These are phyloP conservation scores for Apophysomyces ossiformis DNA, from an alignment of 371 early-diverging fungal genomes.

Conservation along the genomic window DNA sequence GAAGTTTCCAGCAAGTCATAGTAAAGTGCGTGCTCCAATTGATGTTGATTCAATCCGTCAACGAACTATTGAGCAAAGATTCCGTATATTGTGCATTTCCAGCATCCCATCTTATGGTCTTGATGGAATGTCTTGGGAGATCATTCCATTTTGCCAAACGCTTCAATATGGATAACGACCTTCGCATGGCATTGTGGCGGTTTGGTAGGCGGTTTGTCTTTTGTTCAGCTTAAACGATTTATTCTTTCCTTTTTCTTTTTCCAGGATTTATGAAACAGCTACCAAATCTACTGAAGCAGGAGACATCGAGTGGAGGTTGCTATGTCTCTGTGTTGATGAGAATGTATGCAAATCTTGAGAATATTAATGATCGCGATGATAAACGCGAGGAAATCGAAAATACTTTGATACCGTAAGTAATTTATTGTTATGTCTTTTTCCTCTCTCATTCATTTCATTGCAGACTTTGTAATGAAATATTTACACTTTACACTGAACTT, in stretches of 20 bases:
- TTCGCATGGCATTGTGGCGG: slow-evolving; percentile 79
- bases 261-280: slow-evolving; percentile 85
- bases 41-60: slow-evolving; percentile 77
- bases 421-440: not conserved
- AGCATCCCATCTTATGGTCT: slow-evolving; percentile 60
- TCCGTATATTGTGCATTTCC: slow-evolving; percentile 65
- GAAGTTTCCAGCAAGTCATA: slow-evolving; percentile 76
- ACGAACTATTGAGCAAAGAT: slow-evolving; percentile 67
- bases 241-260: not conserved
- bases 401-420: slow-evolving; percentile 59
- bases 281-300: slow-evolving; percentile 88
- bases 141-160: slow-evolving; percentile 84
- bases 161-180: slow-evolving; percentile 81
- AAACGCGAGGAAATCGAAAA: slow-evolving; percentile 51
- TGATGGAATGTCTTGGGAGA: slow-evolving; percentile 81
- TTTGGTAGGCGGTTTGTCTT: slow-evolving; percentile 48
- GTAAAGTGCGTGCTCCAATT: slow-evolving; percentile 81
- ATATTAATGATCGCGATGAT: slow-evolving; percentile 52
- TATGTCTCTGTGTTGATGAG: slow-evolving; percentile 56
- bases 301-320: slow-evolving; percentile 59
- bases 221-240: not conserved
- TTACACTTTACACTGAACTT: slow-evolving; percentile 50
- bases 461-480: slow-evolving; percentile 54
- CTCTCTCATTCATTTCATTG: slow-evolving; percentile 7
- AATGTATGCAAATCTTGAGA: slow-evolving; percentile 57